Base-by-base conservation (phyloP, 2,329 filamentous ascomycete genomes). In the Botrytis galanthina region DNA sequence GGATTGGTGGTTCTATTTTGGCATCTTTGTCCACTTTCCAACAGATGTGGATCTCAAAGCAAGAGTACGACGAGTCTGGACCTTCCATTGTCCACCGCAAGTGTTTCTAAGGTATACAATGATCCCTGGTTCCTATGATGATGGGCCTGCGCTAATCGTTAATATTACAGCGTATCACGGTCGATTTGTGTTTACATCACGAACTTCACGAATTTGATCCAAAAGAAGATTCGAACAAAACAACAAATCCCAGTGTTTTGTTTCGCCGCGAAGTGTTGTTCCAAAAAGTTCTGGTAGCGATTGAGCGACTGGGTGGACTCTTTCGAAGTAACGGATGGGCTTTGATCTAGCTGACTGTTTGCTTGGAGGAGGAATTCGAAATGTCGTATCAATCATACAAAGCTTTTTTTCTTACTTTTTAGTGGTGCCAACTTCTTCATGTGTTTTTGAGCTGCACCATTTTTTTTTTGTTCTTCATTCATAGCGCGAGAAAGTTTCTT, bases 21-120 rank as follows among this genome's bases (percentile, higher is more conserved):
- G 96, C 96, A 82, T 99, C 96, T 78, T 93, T 99, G 83, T 99
- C 96, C 81, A 99, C 96, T 87, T 99, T 99, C 95, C 96, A 99
- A 91, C 96, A 99, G 89, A 99, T 99, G 96, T 99, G 96, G 96
- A 98, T 99, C 92, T 99, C 96, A 83, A 99, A 99, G 94, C 96
- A 99, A 98, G 95, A 98, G 90, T 98, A 98, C 92, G 96, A 99
- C 89, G 96, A 98, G 94, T 96, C 92, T 86, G 95, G 95, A 88
- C 96, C 95, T 82, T 98, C 95, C 83, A 98, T 98, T 84, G 95
- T 98, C 83, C 95, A 98, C 93, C 93, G 95, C 92, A 98, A 98
- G 94, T 98, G 95, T 93, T 98, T 98, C 93, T 98, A 97, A 97
- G 92, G 90, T 91, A 83, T 81, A 84, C 29, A 39, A 57, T 62